Conservation (phyloP, 257 asterid species). For the Forsythia viridissima region DNA sequence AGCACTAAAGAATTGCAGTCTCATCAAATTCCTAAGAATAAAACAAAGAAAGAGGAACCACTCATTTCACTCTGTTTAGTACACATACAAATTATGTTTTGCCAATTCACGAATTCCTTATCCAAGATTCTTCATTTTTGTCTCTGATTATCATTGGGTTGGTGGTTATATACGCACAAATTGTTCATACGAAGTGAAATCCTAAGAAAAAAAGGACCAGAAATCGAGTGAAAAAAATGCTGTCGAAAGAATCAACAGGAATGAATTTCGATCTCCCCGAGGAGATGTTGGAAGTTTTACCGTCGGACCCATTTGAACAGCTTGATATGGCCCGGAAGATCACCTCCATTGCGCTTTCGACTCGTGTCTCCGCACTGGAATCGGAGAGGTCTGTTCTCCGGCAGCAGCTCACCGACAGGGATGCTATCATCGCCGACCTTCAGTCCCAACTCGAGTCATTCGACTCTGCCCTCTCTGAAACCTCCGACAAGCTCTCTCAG, state of each 20-base stretch:
- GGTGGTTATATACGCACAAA: conserved; percentile 26
- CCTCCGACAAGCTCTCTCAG: conserved; percentile 51
- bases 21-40: neutral
- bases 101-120: conserved; percentile 29
- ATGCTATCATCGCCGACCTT: conserved; percentile 61
- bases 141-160: conserved; percentile 5
- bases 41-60: conserved; percentile 17
- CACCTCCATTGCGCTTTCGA: conserved; percentile 90
- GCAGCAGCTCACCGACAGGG: conserved; percentile 62
- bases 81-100: neutral
- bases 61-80: neutral
- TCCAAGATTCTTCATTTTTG: conserved; percentile 22
- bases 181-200: neutral
- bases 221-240: conserved; percentile 30
- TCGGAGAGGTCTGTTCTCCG: conserved; percentile 71
- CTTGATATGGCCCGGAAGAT: conserved; percentile 89
- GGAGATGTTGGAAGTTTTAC: conserved; percentile 64
- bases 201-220: neutral
- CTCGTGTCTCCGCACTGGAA: conserved; percentile 84
- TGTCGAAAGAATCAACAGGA: conserved; percentile 45
- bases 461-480: conserved; percentile 59
- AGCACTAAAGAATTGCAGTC: neutral
- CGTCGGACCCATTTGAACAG: conserved; percentile 92
- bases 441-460: conserved; percentile 77
- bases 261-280: conserved; percentile 78